phyloP scores from a whole-genome alignment of 2,329 filamentous ascomycete genomes.

The Aureobasidium mangrovei region DNA sequence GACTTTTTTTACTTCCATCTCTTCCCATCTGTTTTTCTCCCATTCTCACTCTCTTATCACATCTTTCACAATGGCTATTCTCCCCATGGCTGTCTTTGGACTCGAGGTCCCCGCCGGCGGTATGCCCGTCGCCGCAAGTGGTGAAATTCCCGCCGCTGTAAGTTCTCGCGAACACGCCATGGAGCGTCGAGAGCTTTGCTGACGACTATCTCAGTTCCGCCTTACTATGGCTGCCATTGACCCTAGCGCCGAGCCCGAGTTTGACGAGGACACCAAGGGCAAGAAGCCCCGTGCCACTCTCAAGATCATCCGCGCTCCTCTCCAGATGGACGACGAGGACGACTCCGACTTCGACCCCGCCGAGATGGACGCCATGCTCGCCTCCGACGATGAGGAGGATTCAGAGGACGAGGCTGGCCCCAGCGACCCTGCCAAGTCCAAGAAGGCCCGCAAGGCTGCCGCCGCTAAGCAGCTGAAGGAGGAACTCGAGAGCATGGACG shows the following conservation, averaged over 20 bases:
- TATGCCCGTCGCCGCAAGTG: conserved; percentile 67
- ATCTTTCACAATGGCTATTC: conserved; percentile 18
- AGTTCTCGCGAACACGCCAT: conserved; percentile 32
- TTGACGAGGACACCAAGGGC: conserved; percentile 29
- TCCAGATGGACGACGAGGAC: conserved; percentile 51
- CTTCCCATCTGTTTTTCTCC: conserved; percentile 9
- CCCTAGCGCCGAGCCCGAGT: conserved; percentile 58
- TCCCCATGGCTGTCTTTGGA: conserved; percentile 73
- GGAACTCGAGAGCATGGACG: conserved; percentile 61
- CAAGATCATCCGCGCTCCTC: conserved; percentile 73
- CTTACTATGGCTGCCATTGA: conserved; percentile 99
- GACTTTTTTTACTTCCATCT: conserved; percentile 8
- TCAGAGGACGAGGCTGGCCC: conserved; percentile 70
- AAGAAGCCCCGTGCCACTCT: conserved; percentile 70
- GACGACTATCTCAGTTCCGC: conserved; percentile 59
- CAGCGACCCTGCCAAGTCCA: conserved; percentile 81
- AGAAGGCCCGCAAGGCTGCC: conserved; percentile 74
- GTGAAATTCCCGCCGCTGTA: conserved; percentile 77
- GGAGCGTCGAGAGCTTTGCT: neutral
- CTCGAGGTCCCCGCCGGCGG: conserved; percentile 82
- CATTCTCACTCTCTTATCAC: conserved; percentile 10
- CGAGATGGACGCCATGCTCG: conserved; percentile 46
- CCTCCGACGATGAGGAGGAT: conserved; percentile 52
- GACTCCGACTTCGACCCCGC: conserved; percentile 58
- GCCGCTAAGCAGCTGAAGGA: conserved; percentile 54